A percentile compares a stretch with the other conserved stretches of the same genome.
Conservation (phyloP, 352 stramenopile genomes). For the Globisporangium ultimum region DNA sequence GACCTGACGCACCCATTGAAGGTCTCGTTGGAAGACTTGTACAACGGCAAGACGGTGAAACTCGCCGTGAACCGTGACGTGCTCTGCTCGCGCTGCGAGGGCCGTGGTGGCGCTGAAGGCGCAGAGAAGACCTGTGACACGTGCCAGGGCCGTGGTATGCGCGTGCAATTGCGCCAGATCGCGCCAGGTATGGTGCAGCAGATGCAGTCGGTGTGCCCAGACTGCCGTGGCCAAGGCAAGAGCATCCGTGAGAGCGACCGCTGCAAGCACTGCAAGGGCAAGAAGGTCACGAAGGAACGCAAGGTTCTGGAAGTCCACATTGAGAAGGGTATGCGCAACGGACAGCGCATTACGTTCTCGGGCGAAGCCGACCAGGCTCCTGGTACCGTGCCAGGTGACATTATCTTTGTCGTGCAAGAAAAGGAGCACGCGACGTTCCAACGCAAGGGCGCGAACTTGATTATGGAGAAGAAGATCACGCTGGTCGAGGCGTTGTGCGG, state of each 20-base stretch:
- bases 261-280: conserved; percentile 92
- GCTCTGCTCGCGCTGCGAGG: conserved; percentile 84
- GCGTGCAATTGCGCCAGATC: conserved; percentile 96
- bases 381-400: conserved; percentile 88
- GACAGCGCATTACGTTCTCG: conserved; percentile 96
- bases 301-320: conserved; percentile 99
- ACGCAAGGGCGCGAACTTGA: conserved; percentile 95
- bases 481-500: conserved; percentile 93
- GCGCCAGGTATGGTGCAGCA: conserved; percentile 98
- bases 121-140: conserved; percentile 91
- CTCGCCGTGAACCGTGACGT: conserved; percentile 96
- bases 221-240: conserved; percentile 94
- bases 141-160: conserved; percentile 95
- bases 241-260: conserved; percentile 92
- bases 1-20: conserved; percentile 94
- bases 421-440: conserved; percentile 96
- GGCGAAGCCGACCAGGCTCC: conserved; percentile 96
- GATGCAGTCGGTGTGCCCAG: conserved; percentile 93
- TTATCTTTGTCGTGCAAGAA: conserved; percentile 98
- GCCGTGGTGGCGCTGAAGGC: conserved; percentile 90
- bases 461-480: conserved; percentile 95
- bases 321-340: conserved; percentile 97
- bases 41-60: conserved; percentile 99
- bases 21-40: conserved; percentile 98
- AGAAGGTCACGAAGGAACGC: conserved; percentile 95